phyloP scores from a whole-genome alignment of 768 basidiomycete species.

The Kwoniella sp. region DNA sequence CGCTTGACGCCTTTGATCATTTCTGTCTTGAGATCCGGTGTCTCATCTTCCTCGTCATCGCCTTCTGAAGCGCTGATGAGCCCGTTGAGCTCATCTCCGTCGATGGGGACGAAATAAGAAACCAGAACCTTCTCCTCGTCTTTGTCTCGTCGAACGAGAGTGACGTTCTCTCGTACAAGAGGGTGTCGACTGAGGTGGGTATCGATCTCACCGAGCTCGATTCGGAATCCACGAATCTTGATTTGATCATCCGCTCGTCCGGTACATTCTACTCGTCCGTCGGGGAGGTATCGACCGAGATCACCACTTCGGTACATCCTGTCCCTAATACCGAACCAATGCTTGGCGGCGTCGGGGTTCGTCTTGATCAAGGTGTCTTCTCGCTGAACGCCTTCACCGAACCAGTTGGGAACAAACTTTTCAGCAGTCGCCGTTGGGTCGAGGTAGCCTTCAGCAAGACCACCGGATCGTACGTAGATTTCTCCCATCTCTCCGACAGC shows the following conservation, averaged over 20 bases:
- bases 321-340: constrained; percentile 95
- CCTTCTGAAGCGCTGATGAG: constrained; percentile 60
- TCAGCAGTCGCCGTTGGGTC: constrained; percentile 77
- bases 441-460: constrained; percentile 91
- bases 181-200: constrained; percentile 92
- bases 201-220: constrained; percentile 97
- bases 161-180: constrained; percentile 94
- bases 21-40: constrained; percentile 64
- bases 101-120: constrained; percentile 91
- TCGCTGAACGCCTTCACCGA: constrained; percentile 61
- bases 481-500: constrained; percentile 96
- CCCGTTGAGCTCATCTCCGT: constrained; percentile 65
- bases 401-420: constrained; percentile 97
- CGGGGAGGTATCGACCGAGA: constrained; percentile 87
- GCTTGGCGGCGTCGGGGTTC: constrained; percentile 62
- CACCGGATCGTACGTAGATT: constrained; percentile 95
- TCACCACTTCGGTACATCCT: constrained; percentile 98
- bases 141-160: constrained; percentile 92
- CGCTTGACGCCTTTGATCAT: constrained; percentile 75
- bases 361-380: constrained; percentile 69
- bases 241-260: constrained; percentile 98
- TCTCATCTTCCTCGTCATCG: constrained; percentile 38
- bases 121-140: constrained; percentile 99
- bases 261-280: constrained; percentile 92
- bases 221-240: constrained; percentile 98